These are phyloP conservation scores for Yamadazyma oceani DNA, from an alignment of 1,139 yeast species.

Conservation along the genomic window DNA sequence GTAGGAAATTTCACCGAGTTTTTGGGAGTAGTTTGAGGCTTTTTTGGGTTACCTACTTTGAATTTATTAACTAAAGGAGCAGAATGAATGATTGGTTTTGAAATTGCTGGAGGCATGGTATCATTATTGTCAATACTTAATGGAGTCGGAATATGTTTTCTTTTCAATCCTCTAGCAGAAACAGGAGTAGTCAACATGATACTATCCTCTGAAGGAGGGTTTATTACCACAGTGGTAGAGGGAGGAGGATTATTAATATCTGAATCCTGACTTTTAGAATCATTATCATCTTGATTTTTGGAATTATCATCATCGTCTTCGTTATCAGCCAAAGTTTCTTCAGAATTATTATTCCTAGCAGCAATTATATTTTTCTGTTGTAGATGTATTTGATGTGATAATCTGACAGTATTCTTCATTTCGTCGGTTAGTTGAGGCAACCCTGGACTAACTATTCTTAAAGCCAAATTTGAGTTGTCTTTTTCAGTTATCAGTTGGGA, in stretches of 20 bases:
- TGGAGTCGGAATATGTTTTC: constrained; percentile 49
- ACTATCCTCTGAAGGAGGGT: constrained; percentile 3
- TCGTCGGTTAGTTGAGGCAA: constrained; percentile 45
- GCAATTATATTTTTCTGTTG: constrained; percentile 52
- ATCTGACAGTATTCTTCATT: constrained; percentile 47
- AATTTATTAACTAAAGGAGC: constrained; percentile 32
- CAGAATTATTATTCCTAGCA: constrained; percentile 25
- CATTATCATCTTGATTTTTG: constrained; percentile 2
- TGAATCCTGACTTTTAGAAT: neutral
- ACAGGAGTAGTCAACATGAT: constrained; percentile 6
- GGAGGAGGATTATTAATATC: neutral
- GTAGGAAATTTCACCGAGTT: constrained; percentile 13
- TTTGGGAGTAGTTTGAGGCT: constrained; percentile 14
- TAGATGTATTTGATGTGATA: constrained; percentile 46
- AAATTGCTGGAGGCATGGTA: constrained; percentile 3
- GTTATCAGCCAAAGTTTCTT: constrained; percentile 6
- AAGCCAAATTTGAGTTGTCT: constrained; percentile 26
- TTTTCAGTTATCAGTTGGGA: neutral
- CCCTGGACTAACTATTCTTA: constrained; percentile 49
- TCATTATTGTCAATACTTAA: constrained; percentile 25
- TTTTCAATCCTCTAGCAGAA: constrained; percentile 36
- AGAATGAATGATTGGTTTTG: constrained; percentile 13
- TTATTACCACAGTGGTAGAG: neutral
- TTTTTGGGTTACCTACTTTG: constrained; percentile 9
- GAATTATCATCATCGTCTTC: constrained; percentile 7